A percentile compares a stretch with the other conserved stretches of the same genome.
Evolutionary conservation across 2,329 filamentous ascomycete genomes (phyloP).

Genomic region (Catunica adiposa): DNA sequence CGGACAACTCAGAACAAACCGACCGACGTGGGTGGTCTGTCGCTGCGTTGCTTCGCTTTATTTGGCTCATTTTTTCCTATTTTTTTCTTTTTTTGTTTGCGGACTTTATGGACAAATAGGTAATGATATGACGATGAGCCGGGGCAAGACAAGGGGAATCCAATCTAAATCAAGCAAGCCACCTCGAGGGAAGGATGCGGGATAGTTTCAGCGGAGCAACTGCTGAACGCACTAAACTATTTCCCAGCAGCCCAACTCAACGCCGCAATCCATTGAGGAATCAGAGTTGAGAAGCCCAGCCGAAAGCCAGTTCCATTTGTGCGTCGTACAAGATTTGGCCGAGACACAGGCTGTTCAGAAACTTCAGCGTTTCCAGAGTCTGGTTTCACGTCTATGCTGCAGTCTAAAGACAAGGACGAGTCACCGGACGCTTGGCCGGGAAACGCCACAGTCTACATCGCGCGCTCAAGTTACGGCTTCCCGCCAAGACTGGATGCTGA

Average conservation of each 20-base stretch:
- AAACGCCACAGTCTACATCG: not conserved
- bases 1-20: not conserved
- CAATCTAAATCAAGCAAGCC: conserved; percentile 7
- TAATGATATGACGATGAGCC: not conserved
- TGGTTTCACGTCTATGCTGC: not conserved
- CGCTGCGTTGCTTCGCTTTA: not conserved
- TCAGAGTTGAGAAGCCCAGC: not conserved
- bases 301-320: not conserved
- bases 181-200: conserved; percentile 9
- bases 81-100: not conserved
- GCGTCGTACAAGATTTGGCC: not conserved
- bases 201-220: conserved; percentile 1
- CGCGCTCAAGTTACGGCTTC: not conserved
- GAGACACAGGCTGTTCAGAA: not conserved
- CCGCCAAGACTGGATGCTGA: too few species aligned
- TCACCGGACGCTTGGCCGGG: not conserved
- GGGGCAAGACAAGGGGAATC: not conserved
- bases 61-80: not conserved
- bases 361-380: not conserved
- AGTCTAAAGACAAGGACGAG: not conserved
- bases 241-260: not conserved
- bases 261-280: not conserved
- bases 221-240: conserved; percentile 6
- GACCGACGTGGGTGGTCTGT: not conserved
- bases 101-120: not conserved